Conservation (phyloP, 805 yeast genomes). For the Sugiyamaella mastotermitis region DNA sequence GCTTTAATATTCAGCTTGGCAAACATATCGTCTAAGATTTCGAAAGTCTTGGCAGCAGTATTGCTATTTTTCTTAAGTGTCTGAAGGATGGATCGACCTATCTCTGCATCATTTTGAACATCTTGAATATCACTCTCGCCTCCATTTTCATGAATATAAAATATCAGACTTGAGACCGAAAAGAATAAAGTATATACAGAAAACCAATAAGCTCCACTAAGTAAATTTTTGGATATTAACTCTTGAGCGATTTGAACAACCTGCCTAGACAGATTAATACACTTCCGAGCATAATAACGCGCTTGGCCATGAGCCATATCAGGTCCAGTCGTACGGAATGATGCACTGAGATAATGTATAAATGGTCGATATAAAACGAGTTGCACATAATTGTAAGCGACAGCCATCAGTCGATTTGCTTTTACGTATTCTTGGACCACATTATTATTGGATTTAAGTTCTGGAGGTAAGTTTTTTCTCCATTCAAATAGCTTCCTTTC, state of each 20-base stretch:
- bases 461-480: slow-evolving; percentile 64
- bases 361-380: slow-evolving; percentile 82
- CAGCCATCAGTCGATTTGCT: slow-evolving; percentile 60
- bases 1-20: slow-evolving; percentile 26
- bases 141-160: slow-evolving; percentile 58
- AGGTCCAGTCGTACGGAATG: no score
- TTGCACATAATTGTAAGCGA: slow-evolving; percentile 52
- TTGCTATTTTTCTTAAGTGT: slow-evolving; percentile 64
- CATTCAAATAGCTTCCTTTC: slow-evolving; percentile 67
- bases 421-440: slow-evolving; percentile 62
- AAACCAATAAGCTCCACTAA: slow-evolving; percentile 88
- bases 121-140: slow-evolving; percentile 27
- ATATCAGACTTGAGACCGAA: slow-evolving; percentile 80
- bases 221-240: slow-evolving; percentile 63
- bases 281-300: slow-evolving; percentile 68
- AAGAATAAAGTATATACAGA: slow-evolving; percentile 84
- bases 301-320: slow-evolving; percentile 34
- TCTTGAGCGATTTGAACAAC: slow-evolving; percentile 77
- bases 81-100: slow-evolving; percentile 70
- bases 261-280: slow-evolving; percentile 76
- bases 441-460: slow-evolving; percentile 63
- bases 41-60: slow-evolving; percentile 76
- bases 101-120: slow-evolving; percentile 70
- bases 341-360: slow-evolving; percentile 72
- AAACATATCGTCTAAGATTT: slow-evolving; percentile 62